A percentile compares a stretch with the other conserved stretches of the same genome.
These are phyloP conservation scores for Coemansia sp. DNA, from an alignment of 192 early-diverging fungal species.

Conservation along the genomic window DNA sequence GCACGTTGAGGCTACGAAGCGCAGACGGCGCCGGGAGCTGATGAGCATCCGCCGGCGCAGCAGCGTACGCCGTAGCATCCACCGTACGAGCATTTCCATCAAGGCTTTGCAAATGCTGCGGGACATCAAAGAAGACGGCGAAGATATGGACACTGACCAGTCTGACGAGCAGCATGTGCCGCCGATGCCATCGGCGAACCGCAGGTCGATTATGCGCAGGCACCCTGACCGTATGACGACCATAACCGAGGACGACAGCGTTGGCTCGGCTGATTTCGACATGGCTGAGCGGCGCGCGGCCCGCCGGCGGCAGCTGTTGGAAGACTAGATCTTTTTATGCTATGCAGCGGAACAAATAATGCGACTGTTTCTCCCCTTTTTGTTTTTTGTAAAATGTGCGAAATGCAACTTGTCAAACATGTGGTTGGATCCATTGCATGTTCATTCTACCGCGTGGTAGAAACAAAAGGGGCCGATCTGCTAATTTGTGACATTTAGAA, in stretches of 20 bases:
- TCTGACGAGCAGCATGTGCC: slow-evolving; percentile 11
- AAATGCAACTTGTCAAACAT: neutral
- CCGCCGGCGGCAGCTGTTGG: slow-evolving; percentile 41
- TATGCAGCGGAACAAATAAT: too few species aligned
- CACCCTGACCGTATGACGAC: slow-evolving; percentile 32
- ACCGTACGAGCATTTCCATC: slow-evolving; percentile 54
- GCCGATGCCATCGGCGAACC: slow-evolving; percentile 15
- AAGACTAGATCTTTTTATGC: slow-evolving; percentile 9
- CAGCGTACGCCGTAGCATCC: slow-evolving; percentile 54
- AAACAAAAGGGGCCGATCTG: neutral
- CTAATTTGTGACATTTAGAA: neutral
- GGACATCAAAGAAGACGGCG: slow-evolving; percentile 52
- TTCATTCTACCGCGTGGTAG: neutral
- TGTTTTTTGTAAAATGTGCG: slow-evolving; percentile 4
- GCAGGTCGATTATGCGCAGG: slow-evolving; percentile 25
- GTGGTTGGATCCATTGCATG: neutral
- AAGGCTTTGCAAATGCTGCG: slow-evolving; percentile 57
- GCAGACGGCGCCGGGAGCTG: slow-evolving; percentile 47
- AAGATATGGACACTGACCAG: slow-evolving; percentile 6
- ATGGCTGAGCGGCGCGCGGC: slow-evolving; percentile 34
- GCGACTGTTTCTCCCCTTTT: neutral
- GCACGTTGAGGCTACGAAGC: slow-evolving; percentile 49
- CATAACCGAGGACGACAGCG: slow-evolving; percentile 40
- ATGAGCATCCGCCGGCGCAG: slow-evolving; percentile 55
- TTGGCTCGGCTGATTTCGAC: slow-evolving; percentile 4